Evolutionary conservation across 805 yeast species (phyloP), one percentile per base, ranked within the genome.

Genomic region (Candida montana): DNA sequence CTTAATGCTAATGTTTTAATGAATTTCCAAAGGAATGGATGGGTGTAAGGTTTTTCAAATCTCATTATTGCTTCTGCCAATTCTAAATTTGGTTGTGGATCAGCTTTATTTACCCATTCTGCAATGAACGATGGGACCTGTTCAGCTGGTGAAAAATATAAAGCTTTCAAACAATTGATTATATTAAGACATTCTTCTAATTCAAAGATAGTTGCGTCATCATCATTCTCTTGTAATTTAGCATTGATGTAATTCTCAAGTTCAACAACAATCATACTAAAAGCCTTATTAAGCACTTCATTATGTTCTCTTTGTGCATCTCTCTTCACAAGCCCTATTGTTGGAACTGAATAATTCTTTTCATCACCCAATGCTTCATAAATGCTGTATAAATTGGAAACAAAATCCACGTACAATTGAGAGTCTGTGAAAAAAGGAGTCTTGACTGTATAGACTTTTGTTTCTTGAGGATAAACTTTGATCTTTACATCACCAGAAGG

Each of bases 81-180:
- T 21, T 70, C 75, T 16, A 67, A 66, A 44, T 72, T 77, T 1
- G 90, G 90, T 49, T 76, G 75, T 5, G 81, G 79, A 55, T 83
- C 86, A 24, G 81, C 79, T 42, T 77, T 69, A 54, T 84, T 84
- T 20, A 81, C 67, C 93, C 93, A 84, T 36, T 68, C 71, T 54
- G 36, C 66, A 65, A 24, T 79, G 71, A 48, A 67, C 65, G 37
- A 58, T 64, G 42, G 68, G 64, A 11, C 61, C 15, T 68, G 65
- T 2, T 67, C 53, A 19, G 46, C 48, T 10, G 53, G 54, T 1
- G 56, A 49, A 49, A 77, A 79, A 50, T 69, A 65, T 29, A 75
- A 57, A 0, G 85, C 75, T 37, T 71, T 71, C 21, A 83, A 54
- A 50, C 88, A 74, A 45, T 77, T 79, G 35, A 83, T 53, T 7